Conservation (phyloP, 148 eudicot species). For the Amaranthus palmeri region DNA sequence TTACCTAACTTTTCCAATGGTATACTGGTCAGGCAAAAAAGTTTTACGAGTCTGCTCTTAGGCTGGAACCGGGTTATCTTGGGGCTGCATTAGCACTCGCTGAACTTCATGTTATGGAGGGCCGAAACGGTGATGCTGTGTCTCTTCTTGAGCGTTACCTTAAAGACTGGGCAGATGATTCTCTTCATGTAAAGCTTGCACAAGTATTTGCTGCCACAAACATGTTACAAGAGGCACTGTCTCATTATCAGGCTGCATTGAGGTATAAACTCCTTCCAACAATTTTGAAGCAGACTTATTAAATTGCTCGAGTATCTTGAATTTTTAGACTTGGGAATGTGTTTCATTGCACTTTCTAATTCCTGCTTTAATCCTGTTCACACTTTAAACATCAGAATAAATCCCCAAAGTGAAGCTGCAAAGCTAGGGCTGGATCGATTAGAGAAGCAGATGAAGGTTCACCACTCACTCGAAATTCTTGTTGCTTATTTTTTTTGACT, state of each 20-base stretch:
- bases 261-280: conserved; percentile 40
- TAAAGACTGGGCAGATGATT: conserved; percentile 97
- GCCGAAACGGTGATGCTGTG: conserved; percentile 88
- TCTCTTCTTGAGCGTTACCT: conserved; percentile 87
- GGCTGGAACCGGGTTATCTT: conserved; percentile 94
- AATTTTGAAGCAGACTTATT: not conserved
- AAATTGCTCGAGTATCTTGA: not conserved
- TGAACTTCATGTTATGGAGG: conserved; percentile 93
- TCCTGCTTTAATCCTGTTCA: not conserved
- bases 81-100: conserved; percentile 97
- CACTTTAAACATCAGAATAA: conserved; percentile 46
- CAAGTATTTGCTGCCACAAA: conserved; percentile 95
- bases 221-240: conserved; percentile 85
- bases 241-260: conserved; percentile 90
- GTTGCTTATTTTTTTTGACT: not conserved
- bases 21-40: conserved; percentile 64
- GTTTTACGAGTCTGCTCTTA: conserved; percentile 92
- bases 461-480: not conserved
- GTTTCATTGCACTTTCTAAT: not conserved
- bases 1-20: not conserved
- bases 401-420: conserved; percentile 87
- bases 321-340: not conserved
- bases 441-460: conserved; percentile 95
- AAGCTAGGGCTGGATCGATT: conserved; percentile 86
- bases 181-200: conserved; percentile 96